These are phyloP conservation scores for Verbascum thapsus DNA, from an alignment of 257 asterid genomes.

Conservation along the genomic window DNA sequence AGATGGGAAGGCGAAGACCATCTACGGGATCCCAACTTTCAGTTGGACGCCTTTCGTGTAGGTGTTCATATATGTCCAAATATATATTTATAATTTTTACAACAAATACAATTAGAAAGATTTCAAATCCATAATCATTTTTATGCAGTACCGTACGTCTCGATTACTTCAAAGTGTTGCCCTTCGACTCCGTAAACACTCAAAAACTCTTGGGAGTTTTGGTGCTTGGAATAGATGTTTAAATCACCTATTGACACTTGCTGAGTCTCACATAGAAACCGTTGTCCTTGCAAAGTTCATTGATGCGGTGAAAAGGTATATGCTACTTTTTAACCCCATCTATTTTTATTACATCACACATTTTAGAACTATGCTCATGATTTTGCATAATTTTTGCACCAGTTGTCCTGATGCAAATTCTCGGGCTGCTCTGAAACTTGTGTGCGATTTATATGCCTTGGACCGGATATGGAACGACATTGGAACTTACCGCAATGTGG, in stretches of 20 bases:
- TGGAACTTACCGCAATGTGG: slow-evolving; percentile 95
- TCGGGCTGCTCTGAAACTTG: slow-evolving; percentile 75
- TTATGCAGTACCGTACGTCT: slow-evolving; percentile 89
- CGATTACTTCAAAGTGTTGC: slow-evolving; percentile 90
- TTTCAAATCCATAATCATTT: slow-evolving; percentile 15
- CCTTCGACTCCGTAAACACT: slow-evolving; percentile 82
- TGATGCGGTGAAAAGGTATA: slow-evolving; percentile 75
- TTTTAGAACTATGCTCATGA: slow-evolving; percentile 17
- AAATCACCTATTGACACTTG: slow-evolving; percentile 92
- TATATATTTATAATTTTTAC: background rate
- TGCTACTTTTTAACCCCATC: slow-evolving; percentile 13
- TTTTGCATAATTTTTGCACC: slow-evolving; percentile 27
- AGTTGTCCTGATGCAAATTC: slow-evolving; percentile 83
- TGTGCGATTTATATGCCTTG: slow-evolving; percentile 93
- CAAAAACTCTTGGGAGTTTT: slow-evolving; percentile 83
- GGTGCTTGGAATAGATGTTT: slow-evolving; percentile 99
- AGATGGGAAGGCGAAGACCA: slow-evolving; percentile 98
- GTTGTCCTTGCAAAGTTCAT: slow-evolving; percentile 84
- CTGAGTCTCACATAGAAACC: slow-evolving; percentile 93
- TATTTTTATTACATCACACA: background rate
- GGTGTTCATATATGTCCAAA: slow-evolving; percentile 14
- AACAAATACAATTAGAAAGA: background rate
- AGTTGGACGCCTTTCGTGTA: slow-evolving; percentile 95
- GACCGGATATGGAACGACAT: slow-evolving; percentile 96
- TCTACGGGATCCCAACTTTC: slow-evolving; percentile 87